A percentile compares a stretch with the other conserved stretches of the same genome.
Conservation (phyloP, 106 monocot species). For the Hemerocallis citrina region DNA sequence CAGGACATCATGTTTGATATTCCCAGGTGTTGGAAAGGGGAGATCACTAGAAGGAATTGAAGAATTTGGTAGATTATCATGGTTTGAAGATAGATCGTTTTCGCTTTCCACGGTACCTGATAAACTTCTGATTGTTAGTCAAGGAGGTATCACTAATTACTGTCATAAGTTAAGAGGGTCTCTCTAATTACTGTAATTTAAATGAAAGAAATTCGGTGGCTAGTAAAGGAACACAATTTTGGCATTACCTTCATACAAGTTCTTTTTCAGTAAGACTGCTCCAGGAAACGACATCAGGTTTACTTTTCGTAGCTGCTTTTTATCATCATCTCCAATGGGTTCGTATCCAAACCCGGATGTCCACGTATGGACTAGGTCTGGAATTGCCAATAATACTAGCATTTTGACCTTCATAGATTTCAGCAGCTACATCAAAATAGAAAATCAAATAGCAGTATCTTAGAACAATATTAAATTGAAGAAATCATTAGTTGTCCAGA, state of each 20-base stretch:
- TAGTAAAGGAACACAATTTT: conserved; percentile 12
- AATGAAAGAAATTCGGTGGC: no score
- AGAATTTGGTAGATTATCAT: neutral
- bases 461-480: no score
- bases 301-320: conserved; percentile 26
- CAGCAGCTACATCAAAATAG: conserved; percentile 6
- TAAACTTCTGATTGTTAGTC: neutral
- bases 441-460: neutral
- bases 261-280: conserved; percentile 56
- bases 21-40: neutral
- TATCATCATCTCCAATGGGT: conserved; percentile 41
- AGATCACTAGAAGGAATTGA: neutral
- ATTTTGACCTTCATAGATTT: conserved; percentile 15
- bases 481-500: neutral
- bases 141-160: neutral
- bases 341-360: conserved; percentile 61
- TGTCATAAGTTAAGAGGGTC: no score
- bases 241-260: conserved; percentile 14
- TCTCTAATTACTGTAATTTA: no score
- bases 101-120: neutral
- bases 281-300: conserved; percentile 59
- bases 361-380: conserved; percentile 60
- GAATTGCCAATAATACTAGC: conserved; percentile 68
- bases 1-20: neutral
- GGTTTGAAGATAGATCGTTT: neutral